Evolutionary conservation across 331 rosid species (phyloP), one percentile per base, ranked within the genome.

Genomic region (Malus hybrid): DNA sequence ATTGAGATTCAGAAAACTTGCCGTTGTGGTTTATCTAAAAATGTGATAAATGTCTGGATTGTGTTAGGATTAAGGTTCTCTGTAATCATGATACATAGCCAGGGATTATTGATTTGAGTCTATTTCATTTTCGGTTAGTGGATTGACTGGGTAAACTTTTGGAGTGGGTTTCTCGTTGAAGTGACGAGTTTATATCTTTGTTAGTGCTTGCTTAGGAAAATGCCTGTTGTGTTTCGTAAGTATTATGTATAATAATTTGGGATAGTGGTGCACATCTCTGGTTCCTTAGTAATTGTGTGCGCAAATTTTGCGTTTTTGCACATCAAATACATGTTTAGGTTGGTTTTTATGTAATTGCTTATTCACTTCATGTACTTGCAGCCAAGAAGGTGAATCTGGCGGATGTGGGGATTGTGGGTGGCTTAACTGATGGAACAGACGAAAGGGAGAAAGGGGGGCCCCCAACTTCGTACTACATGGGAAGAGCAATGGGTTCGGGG

Each of bases 401-500:
- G 8, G 99, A 87, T 52, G 91, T 95, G 52, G 99, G 99, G 15
- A 77, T 92, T 4, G 88, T 95, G 81, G 98, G 99, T 12, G 97
- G 91, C 76, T 78, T 92, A 79, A 85, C 82, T 27, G 97, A 92
- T 69, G 90, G 90, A 76, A 80, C 76, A 9, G 93, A 92, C 67
- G 99, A 86, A 80, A 90, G 70, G 86, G 98, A 85, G 85, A 90
- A 89, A 62, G 97, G 96, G 31, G 97, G 96, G 31, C 90, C 89
- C 42, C 77, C 83, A 60, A 78, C 97, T 14, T 75, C 97, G 5
- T 88, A 81, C 86, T 79, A 81, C 86, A 95, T 89, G 97, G 99
- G 99, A 14, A 88, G 85, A 85, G 98, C 99, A 57, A 95, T 95
- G 98, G 98, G 97, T 59, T 79, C 91, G 0, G 97, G 99, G 70